Conservation (phyloP, 2,329 filamentous ascomycete species). For the Samsoniella hepiali region DNA sequence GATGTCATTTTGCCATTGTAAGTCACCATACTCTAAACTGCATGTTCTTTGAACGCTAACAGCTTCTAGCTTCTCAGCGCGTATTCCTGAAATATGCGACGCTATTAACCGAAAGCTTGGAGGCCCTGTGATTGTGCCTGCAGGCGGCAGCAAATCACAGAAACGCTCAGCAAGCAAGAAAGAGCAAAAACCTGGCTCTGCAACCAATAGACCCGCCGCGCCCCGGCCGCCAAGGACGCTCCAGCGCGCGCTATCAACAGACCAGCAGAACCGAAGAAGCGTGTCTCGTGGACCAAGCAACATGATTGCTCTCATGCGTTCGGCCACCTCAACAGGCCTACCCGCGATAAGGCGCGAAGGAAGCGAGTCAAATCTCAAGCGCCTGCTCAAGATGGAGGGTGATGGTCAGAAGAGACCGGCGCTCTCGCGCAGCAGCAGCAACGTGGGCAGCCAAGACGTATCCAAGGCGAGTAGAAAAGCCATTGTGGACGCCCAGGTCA, state of each 20-base stretch:
- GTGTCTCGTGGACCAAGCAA: conserved; percentile 56
- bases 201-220: conserved; percentile 45
- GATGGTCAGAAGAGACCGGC: conserved; percentile 35
- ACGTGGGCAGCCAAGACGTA: conserved; percentile 50
- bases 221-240: conserved; percentile 50
- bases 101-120: conserved; percentile 73
- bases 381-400: conserved; percentile 44
- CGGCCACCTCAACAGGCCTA: conserved; percentile 60
- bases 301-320: conserved; percentile 63
- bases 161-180: conserved; percentile 42
- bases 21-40: conserved; percentile 29
- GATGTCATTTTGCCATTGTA: conserved; percentile 79
- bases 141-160: conserved; percentile 47
- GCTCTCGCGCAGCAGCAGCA: conserved; percentile 40
- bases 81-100: conserved; percentile 68
- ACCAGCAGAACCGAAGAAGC: conserved; percentile 51
- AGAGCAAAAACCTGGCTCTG: conserved; percentile 50
- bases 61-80: conserved; percentile 62
- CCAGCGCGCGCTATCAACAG: conserved; percentile 60
- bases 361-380: conserved; percentile 57
- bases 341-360: conserved; percentile 64
- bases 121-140: conserved; percentile 61
- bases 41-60: conserved; percentile 32
- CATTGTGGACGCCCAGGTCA: conserved; percentile 65
- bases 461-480: conserved; percentile 63